Percentiles rank a stretch among this genome's conserved stretches.
Conservation (phyloP, 2,329 filamentous ascomycete genomes). For the Botrytis squamosa region DNA sequence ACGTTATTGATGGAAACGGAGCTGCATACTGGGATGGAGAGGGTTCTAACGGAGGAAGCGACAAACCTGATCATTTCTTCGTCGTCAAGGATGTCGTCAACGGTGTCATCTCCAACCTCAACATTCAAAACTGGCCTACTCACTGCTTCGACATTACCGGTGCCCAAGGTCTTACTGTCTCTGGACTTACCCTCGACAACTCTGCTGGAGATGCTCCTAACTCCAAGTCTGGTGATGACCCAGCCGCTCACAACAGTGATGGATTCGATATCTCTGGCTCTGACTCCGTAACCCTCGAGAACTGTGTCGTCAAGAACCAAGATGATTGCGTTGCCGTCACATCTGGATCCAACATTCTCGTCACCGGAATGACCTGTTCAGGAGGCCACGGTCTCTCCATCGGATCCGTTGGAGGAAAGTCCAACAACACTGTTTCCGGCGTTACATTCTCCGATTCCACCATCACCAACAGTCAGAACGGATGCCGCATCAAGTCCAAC, state of each 20-base stretch:
- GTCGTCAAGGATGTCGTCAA: conserved; percentile 50
- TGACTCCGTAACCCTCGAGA: conserved; percentile 49
- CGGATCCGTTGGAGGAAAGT: conserved; percentile 55
- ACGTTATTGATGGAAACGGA: conserved; percentile 52
- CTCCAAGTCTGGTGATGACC: conserved; percentile 10
- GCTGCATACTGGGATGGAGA: conserved; percentile 55
- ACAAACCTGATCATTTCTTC: conserved; percentile 64
- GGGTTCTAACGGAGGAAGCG: conserved; percentile 57
- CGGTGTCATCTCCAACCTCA: conserved; percentile 50
- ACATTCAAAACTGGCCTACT: conserved; percentile 54
- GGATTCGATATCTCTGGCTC: conserved; percentile 51
- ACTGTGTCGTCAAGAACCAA: conserved; percentile 55
- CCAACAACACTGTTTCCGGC: conserved; percentile 52
- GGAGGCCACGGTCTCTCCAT: conserved; percentile 52
- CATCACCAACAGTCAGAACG: conserved; percentile 53
- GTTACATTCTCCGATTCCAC: conserved; percentile 50
- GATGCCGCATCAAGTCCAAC: conserved; percentile 43
- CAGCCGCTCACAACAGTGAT: conserved; percentile 52
- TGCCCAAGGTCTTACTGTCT: conserved; percentile 46
- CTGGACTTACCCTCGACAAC: conserved; percentile 56
- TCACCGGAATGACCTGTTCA: conserved; percentile 34
- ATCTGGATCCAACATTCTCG: conserved; percentile 46
- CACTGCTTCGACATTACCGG: conserved; percentile 51
- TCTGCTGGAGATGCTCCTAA: conserved; percentile 47
- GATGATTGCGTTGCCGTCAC: conserved; percentile 61